These are phyloP conservation scores for Knufia petricola DNA, from an alignment of 2,329 filamentous ascomycete genomes.

Conservation along the genomic window DNA sequence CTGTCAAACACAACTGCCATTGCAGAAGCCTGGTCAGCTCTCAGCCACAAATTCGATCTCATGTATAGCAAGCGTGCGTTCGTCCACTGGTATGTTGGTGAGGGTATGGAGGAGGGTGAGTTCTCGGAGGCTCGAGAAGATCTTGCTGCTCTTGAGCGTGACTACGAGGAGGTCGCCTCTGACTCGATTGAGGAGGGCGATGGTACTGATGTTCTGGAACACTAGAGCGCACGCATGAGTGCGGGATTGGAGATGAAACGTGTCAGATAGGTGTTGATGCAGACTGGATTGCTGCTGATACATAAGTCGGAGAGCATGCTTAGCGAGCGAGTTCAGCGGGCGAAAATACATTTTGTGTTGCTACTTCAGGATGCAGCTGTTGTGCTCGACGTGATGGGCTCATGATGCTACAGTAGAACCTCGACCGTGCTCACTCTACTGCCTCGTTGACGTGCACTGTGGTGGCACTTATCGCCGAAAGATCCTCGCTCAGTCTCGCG, in stretches of 20 bases:
- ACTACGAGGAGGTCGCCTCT: slow-evolving; percentile 97
- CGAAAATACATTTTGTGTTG: neutral
- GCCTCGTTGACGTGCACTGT: too few species aligned
- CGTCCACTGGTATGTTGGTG: slow-evolving; percentile 99
- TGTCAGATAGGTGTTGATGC: neutral
- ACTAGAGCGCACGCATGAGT: slow-evolving; percentile 48
- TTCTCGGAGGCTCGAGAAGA: slow-evolving; percentile 99
- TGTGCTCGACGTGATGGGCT: too few species aligned
- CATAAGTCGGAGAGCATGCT: neutral
- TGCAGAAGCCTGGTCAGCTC: slow-evolving; percentile 91
- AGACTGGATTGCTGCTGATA: neutral
- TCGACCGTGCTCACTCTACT: too few species aligned
- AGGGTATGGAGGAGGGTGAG: slow-evolving; percentile 99
- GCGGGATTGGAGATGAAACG: neutral
- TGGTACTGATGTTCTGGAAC: slow-evolving; percentile 69
- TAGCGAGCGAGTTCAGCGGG: neutral
- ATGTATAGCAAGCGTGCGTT: slow-evolving; percentile 99
- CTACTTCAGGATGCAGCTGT: neutral
- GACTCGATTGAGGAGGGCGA: slow-evolving; percentile 86
- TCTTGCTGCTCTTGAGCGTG: slow-evolving; percentile 90
- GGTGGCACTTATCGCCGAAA: too few species aligned
- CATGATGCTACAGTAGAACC: too few species aligned
- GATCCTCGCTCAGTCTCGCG: too few species aligned
- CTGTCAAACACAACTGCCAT: slow-evolving; percentile 90
- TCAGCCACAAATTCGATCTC: slow-evolving; percentile 97